Percentiles rank a stretch among this genome's conserved stretches.
Evolutionary conservation across 2,329 filamentous ascomycete species (phyloP).

Genomic region (Colletotrichum orchidophilum): DNA sequence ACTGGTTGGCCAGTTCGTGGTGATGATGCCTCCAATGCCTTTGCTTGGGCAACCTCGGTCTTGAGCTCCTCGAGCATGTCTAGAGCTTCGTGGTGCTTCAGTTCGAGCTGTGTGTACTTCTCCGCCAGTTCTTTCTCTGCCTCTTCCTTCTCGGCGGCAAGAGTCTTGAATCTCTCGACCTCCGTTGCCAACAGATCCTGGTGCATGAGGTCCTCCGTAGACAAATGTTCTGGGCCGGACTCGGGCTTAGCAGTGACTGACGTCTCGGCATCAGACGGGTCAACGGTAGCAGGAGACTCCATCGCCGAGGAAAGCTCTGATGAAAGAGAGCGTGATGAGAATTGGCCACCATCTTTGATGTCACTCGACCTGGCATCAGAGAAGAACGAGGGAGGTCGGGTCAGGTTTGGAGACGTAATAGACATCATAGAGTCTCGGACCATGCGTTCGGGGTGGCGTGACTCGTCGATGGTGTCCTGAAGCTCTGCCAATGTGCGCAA

Average conservation of each 20-base stretch:
- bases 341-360: slow-evolving; percentile 71
- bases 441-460: slow-evolving; percentile 67
- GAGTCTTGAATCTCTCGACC: slow-evolving; percentile 73
- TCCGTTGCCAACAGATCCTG: slow-evolving; percentile 66
- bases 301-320: slow-evolving; percentile 91
- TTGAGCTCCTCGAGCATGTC: slow-evolving; percentile 92
- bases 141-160: slow-evolving; percentile 80
- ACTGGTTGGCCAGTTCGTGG: slow-evolving; percentile 75
- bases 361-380: slow-evolving; percentile 78
- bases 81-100: slow-evolving; percentile 82
- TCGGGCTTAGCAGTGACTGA: slow-evolving; percentile 53
- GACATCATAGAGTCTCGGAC: slow-evolving; percentile 67
- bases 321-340: slow-evolving; percentile 88
- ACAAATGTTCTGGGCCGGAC: slow-evolving; percentile 34
- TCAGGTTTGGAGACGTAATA: slow-evolving; percentile 56
- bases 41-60: slow-evolving; percentile 83
- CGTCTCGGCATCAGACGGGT: slow-evolving; percentile 69
- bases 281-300: slow-evolving; percentile 75
- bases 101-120: slow-evolving; percentile 85
- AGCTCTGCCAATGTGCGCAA: slow-evolving; percentile 83
- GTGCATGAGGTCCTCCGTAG: slow-evolving; percentile 47
- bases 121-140: slow-evolving; percentile 77
- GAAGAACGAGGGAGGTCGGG: slow-evolving; percentile 84
- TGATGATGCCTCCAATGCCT: slow-evolving; percentile 65
- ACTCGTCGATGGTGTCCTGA: slow-evolving; percentile 85